A percentile compares a stretch with the other conserved stretches of the same genome.
phyloP scores from a whole-genome alignment of 495 filamentous ascomycete species.

The Penicillium nucicola region DNA sequence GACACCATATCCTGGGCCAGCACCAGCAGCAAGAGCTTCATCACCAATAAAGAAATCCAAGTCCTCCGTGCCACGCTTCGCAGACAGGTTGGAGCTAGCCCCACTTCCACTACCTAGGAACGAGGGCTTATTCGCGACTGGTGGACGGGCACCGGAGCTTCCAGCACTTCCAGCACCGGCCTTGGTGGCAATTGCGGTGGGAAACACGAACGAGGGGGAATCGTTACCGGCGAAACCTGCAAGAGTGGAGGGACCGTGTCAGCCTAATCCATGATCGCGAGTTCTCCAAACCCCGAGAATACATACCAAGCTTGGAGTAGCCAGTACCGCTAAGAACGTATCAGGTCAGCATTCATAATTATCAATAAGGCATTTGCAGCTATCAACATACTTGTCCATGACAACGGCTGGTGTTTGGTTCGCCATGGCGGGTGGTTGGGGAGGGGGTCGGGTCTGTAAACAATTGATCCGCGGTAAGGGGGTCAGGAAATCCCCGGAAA shows the following conservation, averaged over 20 bases:
- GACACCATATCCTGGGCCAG: conserved; percentile 88
- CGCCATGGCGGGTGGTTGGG: conserved; percentile 62
- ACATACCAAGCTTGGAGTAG: conserved; percentile 93
- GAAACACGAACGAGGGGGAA: conserved; percentile 98
- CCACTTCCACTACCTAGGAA: conserved; percentile 92
- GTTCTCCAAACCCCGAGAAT: background rate
- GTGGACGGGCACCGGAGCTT: conserved; percentile 78
- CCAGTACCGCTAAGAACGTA: conserved; percentile 79
- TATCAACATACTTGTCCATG: conserved; percentile 96
- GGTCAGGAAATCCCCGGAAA: background rate
- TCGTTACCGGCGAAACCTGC: conserved; percentile 98
- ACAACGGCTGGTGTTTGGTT: conserved; percentile 99
- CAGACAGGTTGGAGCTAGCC: conserved; percentile 72
- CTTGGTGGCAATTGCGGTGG: conserved; percentile 97
- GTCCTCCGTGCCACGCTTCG: conserved; percentile 95
- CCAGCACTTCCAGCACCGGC: conserved; percentile 64
- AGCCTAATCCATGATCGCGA: conserved; percentile 27
- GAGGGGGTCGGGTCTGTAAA: conserved; percentile 13
- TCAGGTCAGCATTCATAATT: conserved; percentile 20
- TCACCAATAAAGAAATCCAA: conserved; percentile 99
- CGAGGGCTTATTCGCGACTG: conserved; percentile 89
- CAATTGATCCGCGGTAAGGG: background rate
- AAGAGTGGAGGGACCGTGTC: conserved; percentile 15
- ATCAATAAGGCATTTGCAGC: background rate
- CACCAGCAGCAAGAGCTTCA: conserved; percentile 80